Evolutionary conservation across 805 yeast genomes (phyloP), one percentile per base, ranked within the genome.

Genomic region (Pichia rugopelliculosa): DNA sequence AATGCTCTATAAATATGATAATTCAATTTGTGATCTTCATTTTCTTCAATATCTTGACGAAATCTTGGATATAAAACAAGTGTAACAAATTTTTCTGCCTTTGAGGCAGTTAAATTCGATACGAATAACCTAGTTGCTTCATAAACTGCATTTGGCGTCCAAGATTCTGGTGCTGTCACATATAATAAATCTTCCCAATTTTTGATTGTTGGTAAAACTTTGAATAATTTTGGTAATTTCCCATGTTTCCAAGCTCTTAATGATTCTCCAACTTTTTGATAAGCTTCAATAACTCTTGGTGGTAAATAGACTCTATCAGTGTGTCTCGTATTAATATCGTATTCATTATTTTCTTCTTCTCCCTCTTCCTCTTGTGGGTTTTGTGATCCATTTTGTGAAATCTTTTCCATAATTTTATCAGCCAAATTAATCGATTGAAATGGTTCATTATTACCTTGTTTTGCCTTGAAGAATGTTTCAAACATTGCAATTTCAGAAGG

Each of bases 101-200:
- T 95, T 54, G 79, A 79, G 4, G 98, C 85, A 46, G 80, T 80
- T 66, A 93, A 74, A 58, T 87, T 89, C 20, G 98, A 89, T 2
- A 93, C 95, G 67, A 93, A 91, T 42, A 93, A 71, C 66, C 88
- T 87, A 8, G 98, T 88, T 3, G 97, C 99, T 66, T 93, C 98
- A 61, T 84, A 93, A 6, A 84, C 82, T 3, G 93, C 96, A 59
- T 90, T 91, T 17, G 97, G 90, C 17, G 98, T 86, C 99, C 99
- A 93, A 25, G 74, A 70, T 53, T 80, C 89, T 9, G 99, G 99
- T 56, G 88, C 80, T 1, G 98, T 90, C 37, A 93, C 96, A 61
- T 81, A 91, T 33, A 93, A 70, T 30, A 93, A 84, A 64, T 91
- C 98, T 64, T 89, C 89, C 99, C 99, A 93, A 68, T 91, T 91